Conservation (phyloP, 2,329 filamentous ascomycete genomes). For the Xylariaceae sp. region DNA sequence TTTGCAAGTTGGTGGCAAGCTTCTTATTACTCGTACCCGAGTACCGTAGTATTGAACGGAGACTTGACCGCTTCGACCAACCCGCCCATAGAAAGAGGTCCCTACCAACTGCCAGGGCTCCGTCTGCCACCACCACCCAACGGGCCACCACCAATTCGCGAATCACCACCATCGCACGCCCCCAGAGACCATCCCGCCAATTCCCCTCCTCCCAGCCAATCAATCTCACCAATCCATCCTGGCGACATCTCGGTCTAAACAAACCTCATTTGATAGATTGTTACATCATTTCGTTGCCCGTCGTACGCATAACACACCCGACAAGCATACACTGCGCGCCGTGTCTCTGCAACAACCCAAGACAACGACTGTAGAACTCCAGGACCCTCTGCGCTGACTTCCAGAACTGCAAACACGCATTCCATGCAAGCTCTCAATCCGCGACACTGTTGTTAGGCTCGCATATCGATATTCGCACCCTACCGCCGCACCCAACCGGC, state of each 20-base stretch:
- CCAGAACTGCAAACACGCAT: neutral
- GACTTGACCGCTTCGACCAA: too few species aligned
- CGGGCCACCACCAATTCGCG: too few species aligned
- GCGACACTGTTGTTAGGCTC: neutral
- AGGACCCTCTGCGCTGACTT: neutral
- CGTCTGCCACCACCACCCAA: too few species aligned
- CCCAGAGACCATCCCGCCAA: neutral
- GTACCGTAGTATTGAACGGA: too few species aligned
- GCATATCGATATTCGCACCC: constrained; percentile 16
- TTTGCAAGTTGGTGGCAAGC: too few species aligned
- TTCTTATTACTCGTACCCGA: too few species aligned
- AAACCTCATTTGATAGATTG: constrained; percentile 23
- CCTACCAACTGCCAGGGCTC: too few species aligned
- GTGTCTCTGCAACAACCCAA: too few species aligned
- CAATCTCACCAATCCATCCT: constrained; percentile 32
- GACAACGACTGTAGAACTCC: too few species aligned
- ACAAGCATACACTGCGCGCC: too few species aligned
- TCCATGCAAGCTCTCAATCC: neutral
- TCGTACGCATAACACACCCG: constrained; percentile 12
- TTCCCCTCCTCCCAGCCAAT: constrained; percentile 27
- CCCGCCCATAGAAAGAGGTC: too few species aligned
- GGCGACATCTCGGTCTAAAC: constrained; percentile 19
- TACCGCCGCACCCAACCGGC: neutral
- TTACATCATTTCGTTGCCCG: constrained; percentile 29
- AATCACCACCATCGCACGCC: neutral